Base-by-base conservation (phyloP, 2,329 filamentous ascomycete species). In the Botrytis hyacinthi region DNA sequence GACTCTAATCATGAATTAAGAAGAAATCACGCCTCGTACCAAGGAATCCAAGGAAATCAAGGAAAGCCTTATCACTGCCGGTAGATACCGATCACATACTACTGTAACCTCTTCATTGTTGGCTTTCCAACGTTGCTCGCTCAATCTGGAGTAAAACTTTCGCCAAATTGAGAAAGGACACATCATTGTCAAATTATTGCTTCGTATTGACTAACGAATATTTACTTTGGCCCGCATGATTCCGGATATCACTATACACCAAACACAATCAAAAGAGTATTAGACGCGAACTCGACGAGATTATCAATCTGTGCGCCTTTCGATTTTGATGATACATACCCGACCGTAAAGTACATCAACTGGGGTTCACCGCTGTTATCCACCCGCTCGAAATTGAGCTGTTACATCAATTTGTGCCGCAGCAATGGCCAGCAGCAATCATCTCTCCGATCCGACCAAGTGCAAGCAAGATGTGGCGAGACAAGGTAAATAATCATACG, bases 231-330 rank as follows among this genome's bases (percentile, higher is more conserved):
- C n/a, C 46, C 35, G 66, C 66, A 54, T 54, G 60, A n/a, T 51
- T 72, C n/a, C 59, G 32, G 37, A 32, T 37, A 59, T 57, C 51
- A 57, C 37, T 35, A 22, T 40, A 44, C 48, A 42, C 20, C 10
- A 46, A 46, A 22, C 32, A 61, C 40, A 69, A 60, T 37, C 35
- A 29, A 67, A 67, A 40, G 44, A 20, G 40, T 48, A 59, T 68
- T 69, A 72, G 51, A 72, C 71, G 71, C 68, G 68, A 46, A 70
- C 29, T 61, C 70, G 70, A 42, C 48, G 35, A 57, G 35, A 65
- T 66, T 57, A 37, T 65, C 60, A 22, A 54, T 59, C 20, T 26
- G 40, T 54, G 51, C 48, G 29, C n/a, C 20, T 37, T 62, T 46
- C 40, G 22, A 40, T 65, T 65, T 65, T 35, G 70, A n/a, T 51